Conservation (phyloP, 1,284 basidiomycete genomes). For the Entoloma clypeatum region DNA sequence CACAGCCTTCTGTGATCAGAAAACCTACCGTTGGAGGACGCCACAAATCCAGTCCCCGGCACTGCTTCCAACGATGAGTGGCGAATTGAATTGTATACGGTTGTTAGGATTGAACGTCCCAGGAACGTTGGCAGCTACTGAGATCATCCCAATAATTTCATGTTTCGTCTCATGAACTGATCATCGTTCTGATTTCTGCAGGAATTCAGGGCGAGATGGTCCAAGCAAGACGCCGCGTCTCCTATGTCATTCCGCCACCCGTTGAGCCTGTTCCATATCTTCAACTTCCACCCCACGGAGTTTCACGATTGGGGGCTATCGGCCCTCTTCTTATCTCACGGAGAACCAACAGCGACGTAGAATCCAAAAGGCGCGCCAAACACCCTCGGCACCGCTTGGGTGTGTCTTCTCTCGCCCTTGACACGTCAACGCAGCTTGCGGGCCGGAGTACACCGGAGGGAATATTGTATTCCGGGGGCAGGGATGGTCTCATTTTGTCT, state of each 20-base stretch:
- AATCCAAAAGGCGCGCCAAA: slow-evolving; percentile 25
- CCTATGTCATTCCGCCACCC: slow-evolving; percentile 83
- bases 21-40: no score
- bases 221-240: slow-evolving; percentile 58
- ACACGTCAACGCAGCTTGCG: slow-evolving; percentile 73
- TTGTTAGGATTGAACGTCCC: no score
- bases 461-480: slow-evolving; percentile 90
- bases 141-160: no score
- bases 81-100: no score
- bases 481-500: slow-evolving; percentile 87
- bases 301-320: slow-evolving; percentile 57
- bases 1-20: no score
- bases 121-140: no score
- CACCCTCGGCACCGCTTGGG: slow-evolving; percentile 86
- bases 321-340: slow-evolving; percentile 61
- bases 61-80: no score
- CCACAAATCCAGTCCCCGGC: no score
- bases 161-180: no score
- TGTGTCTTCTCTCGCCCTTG: slow-evolving; percentile 81
- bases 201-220: slow-evolving; percentile 26
- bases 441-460: slow-evolving; percentile 70
- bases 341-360: slow-evolving; percentile 18
- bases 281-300: slow-evolving; percentile 63
- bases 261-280: slow-evolving; percentile 60
- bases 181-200: no score